Percentiles rank a stretch among this genome's conserved stretches.
Evolutionary conservation across 2,329 filamentous ascomycete species (phyloP).

Genomic region (Daldinia sp.): DNA sequence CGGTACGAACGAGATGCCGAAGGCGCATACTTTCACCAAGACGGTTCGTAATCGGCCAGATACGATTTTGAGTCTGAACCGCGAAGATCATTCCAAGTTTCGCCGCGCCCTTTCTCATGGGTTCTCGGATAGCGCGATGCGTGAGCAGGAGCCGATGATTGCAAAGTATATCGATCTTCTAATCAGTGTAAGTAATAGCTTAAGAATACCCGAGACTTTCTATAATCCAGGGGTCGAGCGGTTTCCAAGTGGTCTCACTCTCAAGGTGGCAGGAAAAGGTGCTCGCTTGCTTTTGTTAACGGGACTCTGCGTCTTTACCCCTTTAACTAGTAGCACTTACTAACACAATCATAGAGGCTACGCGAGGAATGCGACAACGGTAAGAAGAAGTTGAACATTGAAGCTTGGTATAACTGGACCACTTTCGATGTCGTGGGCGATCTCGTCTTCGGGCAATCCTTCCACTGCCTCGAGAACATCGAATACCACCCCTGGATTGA

Average conservation of each 20-base stretch:
- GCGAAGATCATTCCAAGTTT: conserved; percentile 42
- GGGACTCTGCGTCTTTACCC: neutral
- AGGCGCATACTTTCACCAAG: conserved; percentile 30
- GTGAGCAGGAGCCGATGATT: conserved; percentile 47
- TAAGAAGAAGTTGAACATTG: conserved; percentile 43
- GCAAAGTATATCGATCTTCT: conserved; percentile 53
- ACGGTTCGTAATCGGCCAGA: conserved; percentile 34
- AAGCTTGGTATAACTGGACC: conserved; percentile 50
- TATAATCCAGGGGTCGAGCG: neutral
- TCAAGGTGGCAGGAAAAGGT: neutral
- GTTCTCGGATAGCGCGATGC: conserved; percentile 44
- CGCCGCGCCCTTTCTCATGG: conserved; percentile 45
- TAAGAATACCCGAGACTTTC: neutral
- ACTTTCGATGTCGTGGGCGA: conserved; percentile 44
- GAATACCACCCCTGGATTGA: conserved; percentile 47
- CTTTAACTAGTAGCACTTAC: neutral
- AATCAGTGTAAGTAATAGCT: conserved; percentile 38
- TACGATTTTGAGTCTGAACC: conserved; percentile 44
- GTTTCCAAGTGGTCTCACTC: neutral
- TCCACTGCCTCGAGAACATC: conserved; percentile 48
- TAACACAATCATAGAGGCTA: conserved; percentile 40
- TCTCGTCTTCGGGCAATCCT: conserved; percentile 54
- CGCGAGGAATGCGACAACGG: conserved; percentile 44
- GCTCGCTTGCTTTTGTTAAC: neutral
- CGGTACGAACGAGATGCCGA: conserved; percentile 39